Evolutionary conservation across 257 asterid species (phyloP), one percentile per base, ranked within the genome.

Genomic region (Sherardia arvensis): DNA sequence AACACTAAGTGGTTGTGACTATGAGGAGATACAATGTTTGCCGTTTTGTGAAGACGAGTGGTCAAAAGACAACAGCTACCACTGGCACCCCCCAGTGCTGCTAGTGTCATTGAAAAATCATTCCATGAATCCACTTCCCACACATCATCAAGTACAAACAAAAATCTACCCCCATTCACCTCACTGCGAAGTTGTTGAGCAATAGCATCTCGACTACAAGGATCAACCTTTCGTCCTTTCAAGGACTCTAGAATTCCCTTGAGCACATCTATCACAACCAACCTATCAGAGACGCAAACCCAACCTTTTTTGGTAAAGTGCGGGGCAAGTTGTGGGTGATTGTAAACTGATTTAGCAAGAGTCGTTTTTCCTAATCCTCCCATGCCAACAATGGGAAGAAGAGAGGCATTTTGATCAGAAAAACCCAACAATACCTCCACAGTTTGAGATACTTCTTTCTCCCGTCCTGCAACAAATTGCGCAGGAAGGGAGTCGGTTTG

Each of bases 61-160:
- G 59, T 53, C 30, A 53, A 53, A 23, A 53, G 59, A 21, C 59
- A 53, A 27, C 59, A 53, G 25, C 29, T 53, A 4, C 59, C 59
- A 23, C 10, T 4, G 2, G 29, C 10, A 2, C 15, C 4, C 12
- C 10, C 7, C 4, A 53, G 28, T 23, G 17, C 30, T 14, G 7
- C 30, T 27, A 53, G 9, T 8, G 59, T 21, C 8, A 20, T 12
- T 4, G 9, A 53, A 21, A 53, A 53, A 27, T 53, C 59, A 53
- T 53, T 29, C 59, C 59, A 53, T 8, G 30, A 5, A 53, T 20
- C 26, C 15, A 20, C 29, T 21, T 53, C 12, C 59, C 59, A 53
- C 14, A 53, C 59, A 53, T 53, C 59, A 53, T 53, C 59, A 53
- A 53, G 59, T 7, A 53, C 59, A 20, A 53, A 22, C 5, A 53